Evolutionary conservation across 139 green algal species (phyloP), one percentile per base, ranked within the genome.

Genomic region (Chlamydomonas schloesseri): DNA sequence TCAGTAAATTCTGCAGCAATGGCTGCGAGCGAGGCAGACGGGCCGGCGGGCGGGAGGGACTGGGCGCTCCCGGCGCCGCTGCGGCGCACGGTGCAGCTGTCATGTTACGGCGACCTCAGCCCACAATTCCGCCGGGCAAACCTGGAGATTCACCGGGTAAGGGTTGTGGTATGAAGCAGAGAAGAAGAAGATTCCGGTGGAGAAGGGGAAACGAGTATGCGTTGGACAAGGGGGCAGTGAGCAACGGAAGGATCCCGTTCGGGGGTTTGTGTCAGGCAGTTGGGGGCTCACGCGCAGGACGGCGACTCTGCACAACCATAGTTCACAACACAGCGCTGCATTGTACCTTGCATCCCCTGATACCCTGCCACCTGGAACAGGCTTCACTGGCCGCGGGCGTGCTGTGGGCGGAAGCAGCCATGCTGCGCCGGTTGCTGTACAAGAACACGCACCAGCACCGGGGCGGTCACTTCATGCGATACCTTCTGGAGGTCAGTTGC

Each of bases 361-460:
- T 33, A 24, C 33, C 65, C 67, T 37, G 31, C 37, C 24, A 68
- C n/a, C 29, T 10, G 0, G 21, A 55, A 37, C 81, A 90, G 87
- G 79, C 34, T 18, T 71, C 46, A 26, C 65, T 90, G 28, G 33
- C 75, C 0, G 62, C 60, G 6, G 28, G 17, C 46, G 62, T 50
- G 21, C 77, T 96, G 21, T 93, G 88, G 89, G 33, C 73, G 26
- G 93, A 96, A 75, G 83, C 81, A 3, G 80, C 76, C 21, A 83
- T 97, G 71, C 73, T 97, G n/a, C 81, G 93, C 4, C 82, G 90
- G 46, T 88, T 97, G 50, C 21, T 94, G 34, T 96, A 96, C 85
- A 96, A 96, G 75, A 95, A 94, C 69, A 80, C 83, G n/a, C 92
- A 90, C 79, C 94, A 97, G 83, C 94, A 96, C 87, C 81, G 89